These are phyloP conservation scores for Ricinus communis DNA, from an alignment of 345 rosid species.

Conservation along the genomic window DNA sequence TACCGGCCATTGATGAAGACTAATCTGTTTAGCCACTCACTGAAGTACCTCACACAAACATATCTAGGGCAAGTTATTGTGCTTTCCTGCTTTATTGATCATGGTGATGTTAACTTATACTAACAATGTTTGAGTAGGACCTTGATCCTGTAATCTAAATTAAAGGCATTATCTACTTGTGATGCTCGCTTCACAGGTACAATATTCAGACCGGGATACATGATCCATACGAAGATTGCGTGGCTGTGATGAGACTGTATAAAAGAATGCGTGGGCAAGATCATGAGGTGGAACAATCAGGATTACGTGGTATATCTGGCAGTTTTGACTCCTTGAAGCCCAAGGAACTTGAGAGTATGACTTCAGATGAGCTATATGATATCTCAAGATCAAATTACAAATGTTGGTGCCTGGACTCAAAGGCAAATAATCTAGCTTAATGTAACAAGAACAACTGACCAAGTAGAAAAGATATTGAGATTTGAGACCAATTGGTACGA, in stretches of 20 bases:
- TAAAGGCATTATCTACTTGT: neutral
- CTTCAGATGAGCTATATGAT: slow-evolving; percentile 51
- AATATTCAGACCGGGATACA: slow-evolving; percentile 57
- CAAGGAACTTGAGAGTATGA: slow-evolving; percentile 59
- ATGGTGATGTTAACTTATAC: neutral
- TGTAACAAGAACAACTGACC: neutral
- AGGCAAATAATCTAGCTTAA: slow-evolving; percentile 14
- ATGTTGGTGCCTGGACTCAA: slow-evolving; percentile 69
- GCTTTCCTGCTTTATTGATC: neutral
- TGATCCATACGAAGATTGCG: slow-evolving; percentile 67
- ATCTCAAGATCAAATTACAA: slow-evolving; percentile 52
- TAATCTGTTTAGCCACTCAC: slow-evolving; percentile 72
- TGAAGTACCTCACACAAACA: slow-evolving; percentile 59
- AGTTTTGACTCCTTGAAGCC: slow-evolving; percentile 42
- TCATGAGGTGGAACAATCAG: slow-evolving; percentile 35
- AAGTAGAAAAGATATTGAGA: neutral
- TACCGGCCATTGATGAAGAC: slow-evolving; percentile 76
- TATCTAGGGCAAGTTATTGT: slow-evolving; percentile 61
- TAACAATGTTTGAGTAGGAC: neutral
- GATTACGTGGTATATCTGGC: slow-evolving; percentile 8
- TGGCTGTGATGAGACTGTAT: slow-evolving; percentile 70
- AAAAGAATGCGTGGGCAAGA: slow-evolving; percentile 59
- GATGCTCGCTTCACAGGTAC: slow-evolving; percentile 41
- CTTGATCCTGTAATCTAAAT: neutral
- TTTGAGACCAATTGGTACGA: neutral